These are phyloP conservation scores for Cryptococcus sp. DNA, from an alignment of 1,284 basidiomycete species.

Conservation along the genomic window DNA sequence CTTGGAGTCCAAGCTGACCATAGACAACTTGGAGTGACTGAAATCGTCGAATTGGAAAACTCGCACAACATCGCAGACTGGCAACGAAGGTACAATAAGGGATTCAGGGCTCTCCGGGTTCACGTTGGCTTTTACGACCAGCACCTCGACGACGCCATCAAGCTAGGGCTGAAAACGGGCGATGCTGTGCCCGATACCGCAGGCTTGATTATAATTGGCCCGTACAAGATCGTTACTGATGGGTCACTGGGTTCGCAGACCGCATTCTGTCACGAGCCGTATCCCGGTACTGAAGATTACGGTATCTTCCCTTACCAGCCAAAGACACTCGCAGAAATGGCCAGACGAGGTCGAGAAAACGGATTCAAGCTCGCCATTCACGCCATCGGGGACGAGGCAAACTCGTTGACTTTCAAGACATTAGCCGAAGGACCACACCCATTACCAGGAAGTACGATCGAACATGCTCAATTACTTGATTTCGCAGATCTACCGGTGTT, in stretches of 20 bases:
- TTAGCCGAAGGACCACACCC: conserved; percentile 13
- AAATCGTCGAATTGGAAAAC: conserved; percentile 44
- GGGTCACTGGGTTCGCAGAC: conserved; percentile 28
- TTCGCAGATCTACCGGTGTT: conserved; percentile 31
- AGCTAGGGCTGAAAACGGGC: conserved; percentile 21
- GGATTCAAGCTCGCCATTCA: conserved; percentile 38
- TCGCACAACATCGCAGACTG: conserved; percentile 30
- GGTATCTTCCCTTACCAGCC: conserved; percentile 21
- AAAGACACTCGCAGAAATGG: conserved; percentile 20
- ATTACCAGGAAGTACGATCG: conserved; percentile 30
- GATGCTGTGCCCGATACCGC: conserved; percentile 24
- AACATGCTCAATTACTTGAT: conserved; percentile 40
- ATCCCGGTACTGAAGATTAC: conserved; percentile 27
- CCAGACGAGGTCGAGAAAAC: conserved; percentile 18
- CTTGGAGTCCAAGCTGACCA: neutral
- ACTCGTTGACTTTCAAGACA: conserved; percentile 22
- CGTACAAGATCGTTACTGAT: conserved; percentile 37
- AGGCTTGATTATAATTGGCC: conserved; percentile 31
- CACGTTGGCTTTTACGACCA: conserved; percentile 36
- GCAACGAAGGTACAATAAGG: conserved; percentile 20
- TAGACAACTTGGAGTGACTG: conserved; percentile 29
- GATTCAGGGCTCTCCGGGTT: conserved; percentile 29
- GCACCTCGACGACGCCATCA: conserved; percentile 32
- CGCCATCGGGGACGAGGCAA: conserved; percentile 41
- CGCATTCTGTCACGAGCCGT: conserved; percentile 37